A percentile compares a stretch with the other conserved stretches of the same genome.
These are phyloP conservation scores for Cadophora gregata DNA, from an alignment of 2,329 filamentous ascomycete species.

Conservation along the genomic window DNA sequence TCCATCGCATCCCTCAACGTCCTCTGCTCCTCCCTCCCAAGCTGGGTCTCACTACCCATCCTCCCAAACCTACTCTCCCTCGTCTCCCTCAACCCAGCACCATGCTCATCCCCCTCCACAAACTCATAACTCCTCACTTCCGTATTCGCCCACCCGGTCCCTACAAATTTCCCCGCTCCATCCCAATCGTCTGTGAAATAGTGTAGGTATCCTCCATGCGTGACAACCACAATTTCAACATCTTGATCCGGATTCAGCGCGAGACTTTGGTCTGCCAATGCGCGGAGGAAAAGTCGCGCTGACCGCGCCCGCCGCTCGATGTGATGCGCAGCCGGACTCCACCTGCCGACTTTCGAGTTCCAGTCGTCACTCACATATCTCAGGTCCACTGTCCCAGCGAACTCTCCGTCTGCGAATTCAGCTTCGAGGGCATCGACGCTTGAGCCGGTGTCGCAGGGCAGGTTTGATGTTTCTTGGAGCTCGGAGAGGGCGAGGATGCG, in stretches of 20 bases:
- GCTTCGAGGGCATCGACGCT: slow-evolving; percentile 57
- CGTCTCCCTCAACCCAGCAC: slow-evolving; percentile 40
- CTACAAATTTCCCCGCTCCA: slow-evolving; percentile 48
- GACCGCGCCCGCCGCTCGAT: slow-evolving; percentile 53
- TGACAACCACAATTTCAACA: slow-evolving; percentile 74
- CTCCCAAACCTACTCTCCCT: slow-evolving; percentile 37
- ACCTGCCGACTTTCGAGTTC: slow-evolving; percentile 66
- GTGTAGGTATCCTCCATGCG: slow-evolving; percentile 84
- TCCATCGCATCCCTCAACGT: slow-evolving; percentile 35
- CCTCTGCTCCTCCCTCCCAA: slow-evolving; percentile 40
- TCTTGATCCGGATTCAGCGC: slow-evolving; percentile 49
- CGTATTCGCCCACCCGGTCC: slow-evolving; percentile 44
- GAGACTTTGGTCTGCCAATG: slow-evolving; percentile 40
- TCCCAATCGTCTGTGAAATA: slow-evolving; percentile 85
- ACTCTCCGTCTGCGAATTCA: slow-evolving; percentile 59
- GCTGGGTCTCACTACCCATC: slow-evolving; percentile 32
- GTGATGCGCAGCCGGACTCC: slow-evolving; percentile 25
- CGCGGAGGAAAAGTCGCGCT: slow-evolving; percentile 63
- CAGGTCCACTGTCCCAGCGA: slow-evolving; percentile 64
- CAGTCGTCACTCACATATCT: slow-evolving; percentile 67
- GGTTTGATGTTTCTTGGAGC: slow-evolving; percentile 77
- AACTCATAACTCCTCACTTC: slow-evolving; percentile 43
- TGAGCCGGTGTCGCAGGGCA: slow-evolving; percentile 79
- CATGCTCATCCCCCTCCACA: slow-evolving; percentile 24
- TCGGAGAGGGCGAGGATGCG: slow-evolving; percentile 71